phyloP scores from a whole-genome alignment of 768 basidiomycete genomes.

The Cubamyces sp. region DNA sequence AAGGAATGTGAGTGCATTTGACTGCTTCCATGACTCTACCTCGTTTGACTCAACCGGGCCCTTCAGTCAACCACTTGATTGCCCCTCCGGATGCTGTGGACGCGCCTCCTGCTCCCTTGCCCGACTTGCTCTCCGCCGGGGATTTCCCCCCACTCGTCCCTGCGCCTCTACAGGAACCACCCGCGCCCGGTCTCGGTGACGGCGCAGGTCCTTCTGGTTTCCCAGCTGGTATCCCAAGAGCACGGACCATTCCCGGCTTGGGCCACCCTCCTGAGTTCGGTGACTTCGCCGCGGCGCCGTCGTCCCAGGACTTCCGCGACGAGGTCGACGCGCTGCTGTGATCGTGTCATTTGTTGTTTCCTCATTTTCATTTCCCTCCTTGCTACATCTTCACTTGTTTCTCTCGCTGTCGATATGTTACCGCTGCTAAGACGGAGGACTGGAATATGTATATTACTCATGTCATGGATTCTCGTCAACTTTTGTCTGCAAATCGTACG shows the following conservation, averaged over 20 bases:
- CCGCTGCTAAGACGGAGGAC: not conserved
- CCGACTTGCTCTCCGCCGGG: not conserved
- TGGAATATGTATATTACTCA: slow-evolving; percentile 10
- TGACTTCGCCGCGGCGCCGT: slow-evolving; percentile 21
- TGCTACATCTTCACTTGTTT: not conserved
- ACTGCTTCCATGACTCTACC: not conserved
- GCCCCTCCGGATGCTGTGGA: slow-evolving; percentile 19
- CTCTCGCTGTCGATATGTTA: not conserved
- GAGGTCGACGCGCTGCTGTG: slow-evolving; percentile 32
- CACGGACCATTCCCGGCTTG: slow-evolving; percentile 9
- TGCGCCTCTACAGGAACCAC: not conserved
- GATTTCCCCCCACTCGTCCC: slow-evolving; percentile 10
- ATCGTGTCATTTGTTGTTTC: not conserved
- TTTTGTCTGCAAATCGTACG: no score
- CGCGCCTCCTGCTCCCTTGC: not conserved
- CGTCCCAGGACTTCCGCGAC: slow-evolving; percentile 30
- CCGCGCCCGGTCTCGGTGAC: not conserved
- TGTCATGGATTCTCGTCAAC: not conserved
- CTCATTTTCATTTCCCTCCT: not conserved
- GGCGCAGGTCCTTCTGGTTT: not conserved
- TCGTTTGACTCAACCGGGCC: not conserved
- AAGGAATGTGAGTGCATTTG: slow-evolving; percentile 64
- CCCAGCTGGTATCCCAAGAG: not conserved
- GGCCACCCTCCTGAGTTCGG: slow-evolving; percentile 10
- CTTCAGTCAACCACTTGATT: slow-evolving; percentile 41